Percentiles rank a stretch among this genome's conserved stretches.
Evolutionary conservation across 306 rosid genomes (phyloP).

Genomic region (Psophocarpus tetragonolobus): DNA sequence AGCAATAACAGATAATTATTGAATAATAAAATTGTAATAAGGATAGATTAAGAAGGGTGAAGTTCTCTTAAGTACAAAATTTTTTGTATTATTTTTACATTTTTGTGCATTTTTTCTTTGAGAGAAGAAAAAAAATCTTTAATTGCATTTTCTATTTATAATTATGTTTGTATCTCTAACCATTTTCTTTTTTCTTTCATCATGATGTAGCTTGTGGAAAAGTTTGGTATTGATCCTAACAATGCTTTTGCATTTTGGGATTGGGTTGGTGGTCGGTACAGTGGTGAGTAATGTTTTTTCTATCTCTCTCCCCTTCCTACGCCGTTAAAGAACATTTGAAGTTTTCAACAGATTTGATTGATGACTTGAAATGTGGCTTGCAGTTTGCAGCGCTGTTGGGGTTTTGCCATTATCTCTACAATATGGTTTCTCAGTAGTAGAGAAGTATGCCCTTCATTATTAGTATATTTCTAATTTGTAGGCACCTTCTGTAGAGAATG

Average conservation of each 20-base stretch:
- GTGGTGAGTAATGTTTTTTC: conserved; percentile 52
- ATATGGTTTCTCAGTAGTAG: conserved; percentile 76
- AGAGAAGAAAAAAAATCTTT: not conserved
- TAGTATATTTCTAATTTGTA: conserved; percentile 13
- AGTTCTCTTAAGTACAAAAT: not conserved
- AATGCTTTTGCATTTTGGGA: conserved; percentile 97
- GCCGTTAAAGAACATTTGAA: not conserved
- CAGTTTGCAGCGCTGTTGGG: conserved; percentile 98
- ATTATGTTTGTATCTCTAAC: not conserved
- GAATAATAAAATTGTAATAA: not conserved
- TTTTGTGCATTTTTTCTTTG: not conserved
- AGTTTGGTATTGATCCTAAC: conserved; percentile 90
- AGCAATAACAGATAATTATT: not conserved
- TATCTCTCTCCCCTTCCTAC: not conserved
- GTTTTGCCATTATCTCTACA: conserved; percentile 87
- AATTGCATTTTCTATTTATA: not conserved
- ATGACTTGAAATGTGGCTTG: conserved; percentile 40
- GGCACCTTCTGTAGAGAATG: not conserved
- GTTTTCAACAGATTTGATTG: not conserved
- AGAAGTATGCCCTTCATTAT: conserved; percentile 54
- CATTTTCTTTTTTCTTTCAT: conserved; percentile 3
- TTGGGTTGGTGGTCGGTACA: conserved; percentile 96
- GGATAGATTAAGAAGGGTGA: not conserved
- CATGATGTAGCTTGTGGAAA: conserved; percentile 75
- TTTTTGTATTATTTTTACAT: not conserved